Evolutionary conservation across 768 basidiomycete species (phyloP).

Genomic region (Lactarius sanguifluus): DNA sequence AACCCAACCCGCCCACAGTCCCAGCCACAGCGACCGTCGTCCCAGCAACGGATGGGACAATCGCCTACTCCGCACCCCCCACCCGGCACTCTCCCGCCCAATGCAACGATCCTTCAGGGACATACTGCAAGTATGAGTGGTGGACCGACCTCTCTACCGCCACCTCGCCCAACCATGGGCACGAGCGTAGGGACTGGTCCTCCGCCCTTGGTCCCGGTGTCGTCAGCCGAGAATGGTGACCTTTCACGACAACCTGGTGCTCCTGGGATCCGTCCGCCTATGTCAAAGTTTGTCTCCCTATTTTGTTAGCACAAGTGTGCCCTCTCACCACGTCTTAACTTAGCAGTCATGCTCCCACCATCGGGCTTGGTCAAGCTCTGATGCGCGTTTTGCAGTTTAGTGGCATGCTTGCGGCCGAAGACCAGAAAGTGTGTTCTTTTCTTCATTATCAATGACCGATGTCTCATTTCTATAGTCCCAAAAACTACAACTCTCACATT

Average conservation of each 20-base stretch:
- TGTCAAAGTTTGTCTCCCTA: conserved; percentile 18
- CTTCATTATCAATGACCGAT: conserved; percentile 8
- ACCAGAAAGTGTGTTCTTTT: conserved; percentile 42
- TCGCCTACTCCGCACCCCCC: conserved; percentile 49
- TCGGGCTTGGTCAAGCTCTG: conserved; percentile 64
- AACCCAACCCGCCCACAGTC: conserved; percentile 35
- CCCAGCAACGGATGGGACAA: conserved; percentile 47
- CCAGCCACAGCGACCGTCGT: conserved; percentile 32
- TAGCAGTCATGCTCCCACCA: conserved; percentile 10
- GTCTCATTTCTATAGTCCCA: conserved; percentile 31
- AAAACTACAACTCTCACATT: conserved; percentile 67
- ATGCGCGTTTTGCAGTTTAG: conserved; percentile 70
- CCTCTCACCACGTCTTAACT: background rate
- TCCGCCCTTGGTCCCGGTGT: conserved; percentile 17
- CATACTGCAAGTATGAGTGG: conserved; percentile 28
- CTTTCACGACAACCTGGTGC: conserved; percentile 18
- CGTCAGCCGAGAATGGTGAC: conserved; percentile 24
- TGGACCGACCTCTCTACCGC: conserved; percentile 19
- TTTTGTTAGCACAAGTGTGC: background rate
- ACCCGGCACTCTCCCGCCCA: conserved; percentile 39
- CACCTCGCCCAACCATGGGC: conserved; percentile 11
- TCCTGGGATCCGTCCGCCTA: conserved; percentile 15
- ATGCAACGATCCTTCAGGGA: conserved; percentile 31
- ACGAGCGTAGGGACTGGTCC: conserved; percentile 11
- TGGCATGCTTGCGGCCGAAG: conserved; percentile 57